Evolutionary conservation across 2,329 filamentous ascomycete species (phyloP).

Genomic region (Diaporthe vaccinii): DNA sequence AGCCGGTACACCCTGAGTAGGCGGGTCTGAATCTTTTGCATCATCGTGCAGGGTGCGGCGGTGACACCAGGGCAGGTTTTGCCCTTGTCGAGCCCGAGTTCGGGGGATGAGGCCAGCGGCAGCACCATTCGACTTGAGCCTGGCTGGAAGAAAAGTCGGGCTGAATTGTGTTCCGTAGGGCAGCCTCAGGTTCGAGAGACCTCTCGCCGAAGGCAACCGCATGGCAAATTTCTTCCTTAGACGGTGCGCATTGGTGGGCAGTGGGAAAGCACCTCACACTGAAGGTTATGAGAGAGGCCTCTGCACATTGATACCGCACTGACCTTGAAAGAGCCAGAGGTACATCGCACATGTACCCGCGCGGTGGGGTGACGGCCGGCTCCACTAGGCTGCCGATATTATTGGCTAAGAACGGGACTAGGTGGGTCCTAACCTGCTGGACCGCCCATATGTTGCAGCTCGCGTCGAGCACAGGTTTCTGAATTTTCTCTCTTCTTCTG

Average conservation of each 20-base stretch:
- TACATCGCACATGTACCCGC: constrained; percentile 39
- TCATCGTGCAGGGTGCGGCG: constrained; percentile 12
- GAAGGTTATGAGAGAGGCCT: constrained; percentile 32
- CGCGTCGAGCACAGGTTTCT: constrained; percentile 46
- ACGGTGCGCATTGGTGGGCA: constrained; percentile 6
- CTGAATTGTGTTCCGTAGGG: constrained; percentile 20
- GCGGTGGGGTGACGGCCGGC: neutral
- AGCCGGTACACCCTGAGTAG: neutral
- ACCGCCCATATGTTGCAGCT: constrained; percentile 39
- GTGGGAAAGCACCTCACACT: neutral
- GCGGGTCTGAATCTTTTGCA: neutral
- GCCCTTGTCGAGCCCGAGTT: neutral
- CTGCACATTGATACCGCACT: neutral
- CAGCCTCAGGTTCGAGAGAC: constrained; percentile 23
- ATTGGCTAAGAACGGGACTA: neutral
- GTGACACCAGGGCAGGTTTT: neutral
- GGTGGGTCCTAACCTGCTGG: constrained; percentile 31
- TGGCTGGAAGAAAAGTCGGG: neutral
- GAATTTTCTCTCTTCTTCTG: constrained; percentile 63
- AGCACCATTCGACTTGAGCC: constrained; percentile 6
- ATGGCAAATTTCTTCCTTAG: neutral
- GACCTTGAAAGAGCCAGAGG: constrained; percentile 4
- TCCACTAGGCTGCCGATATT: constrained; percentile 13
- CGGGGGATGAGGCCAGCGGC: constrained; percentile 23
- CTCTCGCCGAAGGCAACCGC: constrained; percentile 34